These are phyloP conservation scores for Triglochin maritima DNA, from an alignment of 106 monocot species.

Conservation along the genomic window DNA sequence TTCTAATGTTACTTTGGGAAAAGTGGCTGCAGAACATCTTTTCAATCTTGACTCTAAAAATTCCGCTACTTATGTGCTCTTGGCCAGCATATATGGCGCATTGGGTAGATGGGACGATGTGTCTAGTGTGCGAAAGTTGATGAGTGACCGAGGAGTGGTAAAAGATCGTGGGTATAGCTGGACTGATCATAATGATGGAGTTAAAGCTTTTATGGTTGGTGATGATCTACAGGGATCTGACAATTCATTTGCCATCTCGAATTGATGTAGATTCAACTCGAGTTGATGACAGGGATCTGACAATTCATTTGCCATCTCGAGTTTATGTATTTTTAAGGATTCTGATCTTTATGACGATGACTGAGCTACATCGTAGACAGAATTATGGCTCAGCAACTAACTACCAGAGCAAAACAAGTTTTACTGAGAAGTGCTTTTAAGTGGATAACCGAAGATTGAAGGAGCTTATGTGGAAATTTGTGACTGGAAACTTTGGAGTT, in stretches of 20 bases:
- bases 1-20: conserved; percentile 47
- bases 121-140: conserved; percentile 44
- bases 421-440: too few species aligned
- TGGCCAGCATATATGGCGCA: conserved; percentile 77
- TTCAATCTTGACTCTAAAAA: conserved; percentile 56
- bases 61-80: conserved; percentile 67
- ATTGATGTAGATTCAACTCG: too few species aligned
- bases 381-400: too few species aligned
- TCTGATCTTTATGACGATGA: too few species aligned
- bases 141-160: conserved; percentile 45
- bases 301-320: too few species aligned
- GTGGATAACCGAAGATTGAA: too few species aligned
- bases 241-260: too few species aligned
- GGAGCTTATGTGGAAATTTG: too few species aligned
- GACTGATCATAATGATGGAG: conserved; percentile 47
- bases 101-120: conserved; percentile 49
- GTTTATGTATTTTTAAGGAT: too few species aligned
- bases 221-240: conserved; percentile 26
- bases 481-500: too few species aligned
- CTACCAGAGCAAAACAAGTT: too few species aligned
- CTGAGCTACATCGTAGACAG: too few species aligned
- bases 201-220: conserved; percentile 53
- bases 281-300: neutral
- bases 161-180: conserved; percentile 84
- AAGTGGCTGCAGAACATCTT: conserved; percentile 62